Percentiles rank a stretch among this genome's conserved stretches.
Evolutionary conservation across 768 basidiomycete species (phyloP).

Genomic region (Chalciporus sphaerocephalus): DNA sequence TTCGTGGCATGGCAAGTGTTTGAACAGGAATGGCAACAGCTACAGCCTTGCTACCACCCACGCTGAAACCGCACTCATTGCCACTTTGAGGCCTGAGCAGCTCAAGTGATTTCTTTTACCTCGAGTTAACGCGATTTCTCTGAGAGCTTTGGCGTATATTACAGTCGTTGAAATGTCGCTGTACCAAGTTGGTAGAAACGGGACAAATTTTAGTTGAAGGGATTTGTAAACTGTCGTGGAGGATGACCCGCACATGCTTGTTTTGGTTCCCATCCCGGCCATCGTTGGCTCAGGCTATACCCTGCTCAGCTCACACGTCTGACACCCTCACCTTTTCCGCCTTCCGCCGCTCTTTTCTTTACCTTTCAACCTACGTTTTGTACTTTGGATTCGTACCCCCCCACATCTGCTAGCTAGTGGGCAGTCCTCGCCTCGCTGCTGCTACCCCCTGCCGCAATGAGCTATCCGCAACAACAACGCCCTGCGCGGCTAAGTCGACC

Average conservation of each 20-base stretch:
- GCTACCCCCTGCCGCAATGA: slow-evolving; percentile 14
- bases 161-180: background rate
- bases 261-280: background rate
- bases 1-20: background rate
- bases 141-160: background rate
- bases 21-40: background rate
- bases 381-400: background rate
- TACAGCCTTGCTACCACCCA: no score
- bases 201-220: background rate
- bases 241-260: background rate
- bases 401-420: slow-evolving; percentile 4
- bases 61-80: no score
- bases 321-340: background rate
- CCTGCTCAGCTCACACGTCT: no score
- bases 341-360: slow-evolving; percentile 20
- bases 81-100: no score
- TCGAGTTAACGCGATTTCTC: background rate
- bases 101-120: background rate
- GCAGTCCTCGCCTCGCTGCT: background rate
- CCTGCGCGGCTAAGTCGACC: slow-evolving; percentile 27
- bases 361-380: background rate
- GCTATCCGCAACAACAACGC: slow-evolving; percentile 43
- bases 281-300: no score
- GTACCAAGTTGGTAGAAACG: no score
- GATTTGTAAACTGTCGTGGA: background rate